Evolutionary conservation across 2,329 filamentous ascomycete genomes (phyloP), one percentile per base, ranked within the genome.

Genomic region (Cordyceps javanica): DNA sequence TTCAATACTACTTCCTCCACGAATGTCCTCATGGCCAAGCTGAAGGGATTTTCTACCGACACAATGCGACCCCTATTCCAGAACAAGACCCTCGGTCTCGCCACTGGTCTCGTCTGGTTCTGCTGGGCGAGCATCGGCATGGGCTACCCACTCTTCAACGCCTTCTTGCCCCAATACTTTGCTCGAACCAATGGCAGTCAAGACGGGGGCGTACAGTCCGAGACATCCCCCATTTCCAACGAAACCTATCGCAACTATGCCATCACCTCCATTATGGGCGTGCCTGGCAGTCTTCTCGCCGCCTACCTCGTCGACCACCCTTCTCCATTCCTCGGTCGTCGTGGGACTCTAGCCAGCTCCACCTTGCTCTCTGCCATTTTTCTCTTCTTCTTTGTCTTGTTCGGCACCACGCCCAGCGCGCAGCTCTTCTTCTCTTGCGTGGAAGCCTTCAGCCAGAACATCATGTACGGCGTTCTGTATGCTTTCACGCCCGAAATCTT

Each of bases 121-220:
- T 86, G 85, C 68, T 95, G 90, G 90, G 80, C 86, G 0, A 86
- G 83, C 14, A 92, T 95, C 63, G 90, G 90, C 60, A 88, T 95
- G 83, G 90, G 86, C 3, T 95, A 93, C 67, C 90, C 90, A 1
- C 81, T 96, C 2, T 96, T 93, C 80, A 94, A 94, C 70, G 88
- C 89, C 54, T 95, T 95, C 73, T 79, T 96, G n/a, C 91, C 91
- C 0, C 89, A 94, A 64, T 94, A 94, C 67, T 82, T 95, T 59
- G 82, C 85, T 25, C 70, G 67, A 36, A 81, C 84, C 57, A 80
- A 82, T 26, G 72, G 72, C 34, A 75, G 62, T 34, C 62, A 61
- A 13, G 67, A 62, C 21, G 61, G 63, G 3, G 61, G 58, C n/a
- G 55, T 68, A 14, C 63, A 68, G 14, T 68, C 68, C 30, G 67